Conservation (phyloP, 2,329 filamentous ascomycete species). For the Delphinella strobiligena region DNA sequence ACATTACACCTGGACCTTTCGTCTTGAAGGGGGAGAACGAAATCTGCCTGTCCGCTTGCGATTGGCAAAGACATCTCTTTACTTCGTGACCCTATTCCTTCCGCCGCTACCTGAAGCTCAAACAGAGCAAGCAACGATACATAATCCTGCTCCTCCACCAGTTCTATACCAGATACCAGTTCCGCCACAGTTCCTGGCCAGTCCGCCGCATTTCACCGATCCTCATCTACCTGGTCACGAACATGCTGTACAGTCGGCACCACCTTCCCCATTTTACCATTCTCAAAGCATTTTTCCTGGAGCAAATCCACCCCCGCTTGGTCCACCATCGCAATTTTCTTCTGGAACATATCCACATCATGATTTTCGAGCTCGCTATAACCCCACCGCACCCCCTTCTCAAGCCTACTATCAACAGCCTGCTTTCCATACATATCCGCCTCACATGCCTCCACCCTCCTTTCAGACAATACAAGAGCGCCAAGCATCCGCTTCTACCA, state of each 20-base stretch:
- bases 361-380: slow-evolving; percentile 7
- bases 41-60: slow-evolving; percentile 22
- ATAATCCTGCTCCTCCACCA: slow-evolving; percentile 5
- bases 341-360: slow-evolving; percentile 1
- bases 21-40: slow-evolving; percentile 21
- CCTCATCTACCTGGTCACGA: slow-evolving; percentile 3
- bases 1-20: slow-evolving; percentile 29
- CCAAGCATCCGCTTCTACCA: slow-evolving; percentile 7
- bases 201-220: not conserved
- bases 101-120: slow-evolving; percentile 17
- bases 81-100: slow-evolving; percentile 32
- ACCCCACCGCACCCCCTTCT: not conserved
- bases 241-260: slow-evolving; percentile 12
- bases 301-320: slow-evolving; percentile 5
- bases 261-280: slow-evolving; percentile 11
- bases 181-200: slow-evolving; percentile 2
- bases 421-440: too few species aligned
- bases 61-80: slow-evolving; percentile 31
- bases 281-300: slow-evolving; percentile 8
- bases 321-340: not conserved
- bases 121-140: slow-evolving; percentile 5
- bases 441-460: slow-evolving; percentile 5
- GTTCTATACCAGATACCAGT: slow-evolving; percentile 1
- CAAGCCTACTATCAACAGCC: slow-evolving; percentile 7
- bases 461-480: slow-evolving; percentile 10